These are phyloP conservation scores for Crataegus laevigata DNA, from an alignment of 306 rosid species.

Conservation along the genomic window DNA sequence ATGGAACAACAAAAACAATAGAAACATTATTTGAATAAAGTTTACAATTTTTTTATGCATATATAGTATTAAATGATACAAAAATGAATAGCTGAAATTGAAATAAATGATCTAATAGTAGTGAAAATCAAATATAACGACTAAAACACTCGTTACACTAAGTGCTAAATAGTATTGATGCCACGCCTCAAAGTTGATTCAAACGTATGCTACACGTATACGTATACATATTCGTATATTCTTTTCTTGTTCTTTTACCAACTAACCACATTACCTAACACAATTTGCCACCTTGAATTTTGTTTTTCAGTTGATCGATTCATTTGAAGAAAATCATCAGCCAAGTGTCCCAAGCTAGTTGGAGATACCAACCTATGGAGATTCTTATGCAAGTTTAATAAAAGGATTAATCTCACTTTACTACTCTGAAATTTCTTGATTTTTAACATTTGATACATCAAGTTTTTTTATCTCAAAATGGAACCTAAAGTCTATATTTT, in stretches of 20 bases:
- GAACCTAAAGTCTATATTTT: too few relatives aligned
- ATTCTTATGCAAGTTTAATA: not conserved
- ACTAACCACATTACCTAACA: not conserved
- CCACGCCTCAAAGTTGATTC: not conserved
- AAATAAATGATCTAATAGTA: too few relatives aligned
- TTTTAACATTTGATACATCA: too few relatives aligned
- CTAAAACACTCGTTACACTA: too few relatives aligned
- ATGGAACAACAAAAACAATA: too few relatives aligned
- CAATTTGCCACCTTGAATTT: not conserved
- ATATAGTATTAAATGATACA: too few relatives aligned
- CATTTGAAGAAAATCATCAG: not conserved
- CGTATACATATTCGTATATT: not conserved
- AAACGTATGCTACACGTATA: not conserved
- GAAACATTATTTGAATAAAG: too few relatives aligned
- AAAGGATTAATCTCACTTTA: too few relatives aligned
- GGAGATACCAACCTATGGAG: not conserved
- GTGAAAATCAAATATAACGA: too few relatives aligned
- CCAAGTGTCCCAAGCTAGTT: not conserved
- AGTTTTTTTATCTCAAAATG: rapidly evolving
- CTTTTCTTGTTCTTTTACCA: not conserved
- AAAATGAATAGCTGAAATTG: too few relatives aligned
- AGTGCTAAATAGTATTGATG: too few relatives aligned
- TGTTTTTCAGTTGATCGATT: not conserved
- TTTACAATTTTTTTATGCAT: too few relatives aligned
- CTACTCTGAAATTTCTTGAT: rapidly evolving